Base-by-base conservation (phyloP, 2,329 filamentous ascomycete genomes). In the Aureobasidium sp. region DNA sequence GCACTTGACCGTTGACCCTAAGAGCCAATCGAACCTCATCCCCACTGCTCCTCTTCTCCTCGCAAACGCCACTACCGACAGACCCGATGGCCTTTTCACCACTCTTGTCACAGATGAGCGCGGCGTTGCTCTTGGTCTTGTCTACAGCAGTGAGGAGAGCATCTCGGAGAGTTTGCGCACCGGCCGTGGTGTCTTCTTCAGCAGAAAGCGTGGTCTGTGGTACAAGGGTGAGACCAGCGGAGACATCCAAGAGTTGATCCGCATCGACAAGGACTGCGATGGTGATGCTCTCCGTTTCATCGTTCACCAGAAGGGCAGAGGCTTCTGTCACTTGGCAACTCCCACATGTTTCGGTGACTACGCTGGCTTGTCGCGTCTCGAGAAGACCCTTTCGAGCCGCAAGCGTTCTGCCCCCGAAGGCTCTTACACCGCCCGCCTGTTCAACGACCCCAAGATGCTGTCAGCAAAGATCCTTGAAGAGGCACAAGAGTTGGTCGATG, bases 391-490 rank as follows among this genome's bases (percentile, higher is more conserved):
- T 15, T 79, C 88, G 66, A 87, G 86, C 44, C 87, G 94, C 68
- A 96, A 94, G 73, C 76, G 83, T 45, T 90, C 89, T 21, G 92
- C 93, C 0, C 93, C 94, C 0, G 83, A 83, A 66, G 93, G 92
- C 1, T 99, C 94, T 13, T 99, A 99, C 75, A 99, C 94, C 5
- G 90, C 91, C 21, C 83, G 93, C 37, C 79, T 99, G 1, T 99
- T 97, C 79, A 92, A 88, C 21, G 94, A 99, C 66, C 85, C 90
- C 68, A 92, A 95, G 73, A 82, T 99, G 61, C 77, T 97, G 59
- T 83, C 90, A 47, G 94, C 94, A 3, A 99, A 99, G 81, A 97
- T 99, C 61, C 95, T 97, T 86, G 94, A 99, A 75, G 94, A 99
- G 74, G 94, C 94, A 0, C 90, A 95, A 70, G 94, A 99, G 77